Evolutionary conservation across 352 stramenopile species (phyloP).

Genomic region (Blastocystis hominis): DNA sequence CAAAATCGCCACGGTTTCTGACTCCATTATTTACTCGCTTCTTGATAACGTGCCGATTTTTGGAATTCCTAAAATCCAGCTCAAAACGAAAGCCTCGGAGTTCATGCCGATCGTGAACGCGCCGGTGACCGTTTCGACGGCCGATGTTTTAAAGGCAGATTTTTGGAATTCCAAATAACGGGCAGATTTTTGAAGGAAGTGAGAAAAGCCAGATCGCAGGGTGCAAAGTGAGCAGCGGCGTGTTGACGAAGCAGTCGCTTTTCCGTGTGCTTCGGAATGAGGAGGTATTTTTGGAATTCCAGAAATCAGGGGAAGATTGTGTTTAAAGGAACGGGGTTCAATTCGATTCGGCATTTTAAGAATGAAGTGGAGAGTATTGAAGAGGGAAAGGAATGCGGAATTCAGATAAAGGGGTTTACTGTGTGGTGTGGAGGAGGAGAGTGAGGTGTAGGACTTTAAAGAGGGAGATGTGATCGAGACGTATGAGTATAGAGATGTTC

Average conservation of each 20-base stretch:
- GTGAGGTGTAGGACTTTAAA: constrained; percentile 74
- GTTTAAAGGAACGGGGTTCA: constrained; percentile 43
- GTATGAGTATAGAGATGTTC: constrained; percentile 62
- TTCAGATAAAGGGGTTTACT: constrained; percentile 78
- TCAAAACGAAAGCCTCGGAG: constrained; percentile 71
- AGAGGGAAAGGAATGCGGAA: constrained; percentile 90
- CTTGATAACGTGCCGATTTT: constrained; percentile 66
- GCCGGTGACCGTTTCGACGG: background rate
- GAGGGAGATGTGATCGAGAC: constrained; percentile 85
- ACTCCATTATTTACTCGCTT: constrained; percentile 52
- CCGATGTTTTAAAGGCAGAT: background rate
- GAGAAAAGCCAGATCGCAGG: constrained; percentile 25
- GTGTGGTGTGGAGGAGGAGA: background rate
- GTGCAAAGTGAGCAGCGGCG: background rate
- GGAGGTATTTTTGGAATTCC: background rate
- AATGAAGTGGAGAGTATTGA: constrained; percentile 79
- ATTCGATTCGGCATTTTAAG: constrained; percentile 74
- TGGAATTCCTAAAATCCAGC: constrained; percentile 67
- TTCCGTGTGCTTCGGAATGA: constrained; percentile 6
- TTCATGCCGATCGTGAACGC: constrained; percentile 73
- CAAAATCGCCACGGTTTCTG: background rate
- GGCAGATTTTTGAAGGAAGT: background rate
- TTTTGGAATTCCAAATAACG: background rate
- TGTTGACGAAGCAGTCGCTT: background rate
- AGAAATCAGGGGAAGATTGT: background rate